Conservation (phyloP, 2,329 filamentous ascomycete species). For the Phyllosticta citrichinensis region DNA sequence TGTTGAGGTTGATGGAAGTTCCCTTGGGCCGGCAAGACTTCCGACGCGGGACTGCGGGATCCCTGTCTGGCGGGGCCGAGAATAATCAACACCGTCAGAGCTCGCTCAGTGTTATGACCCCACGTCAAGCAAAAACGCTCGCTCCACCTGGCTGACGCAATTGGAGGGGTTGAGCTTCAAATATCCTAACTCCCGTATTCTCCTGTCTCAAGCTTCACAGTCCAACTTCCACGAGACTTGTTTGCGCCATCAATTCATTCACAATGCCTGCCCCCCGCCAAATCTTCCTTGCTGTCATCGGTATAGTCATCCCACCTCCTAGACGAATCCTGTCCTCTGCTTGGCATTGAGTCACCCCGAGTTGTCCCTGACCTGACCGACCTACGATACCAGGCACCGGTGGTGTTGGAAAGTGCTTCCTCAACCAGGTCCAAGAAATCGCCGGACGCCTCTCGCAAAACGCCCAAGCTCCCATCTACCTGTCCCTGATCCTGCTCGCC, state of each 20-base stretch:
- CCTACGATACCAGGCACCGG: slow-evolving; percentile 57
- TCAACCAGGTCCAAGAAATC: slow-evolving; percentile 66
- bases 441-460: slow-evolving; percentile 46
- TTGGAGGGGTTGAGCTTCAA: background rate
- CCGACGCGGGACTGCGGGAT: background rate
- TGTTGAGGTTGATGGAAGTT: background rate
- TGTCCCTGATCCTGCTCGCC: slow-evolving; percentile 75
- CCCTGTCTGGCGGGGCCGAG: slow-evolving; percentile 6
- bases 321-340: background rate
- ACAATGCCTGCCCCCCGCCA: slow-evolving; percentile 34
- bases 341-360: background rate
- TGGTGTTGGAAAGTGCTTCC: slow-evolving; percentile 86
- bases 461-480: slow-evolving; percentile 51
- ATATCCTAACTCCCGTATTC: background rate
- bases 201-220: background rate
- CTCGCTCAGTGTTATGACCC: slow-evolving; percentile 1
- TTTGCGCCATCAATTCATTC: slow-evolving; percentile 7
- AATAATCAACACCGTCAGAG: slow-evolving; percentile 2
- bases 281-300: slow-evolving; percentile 40
- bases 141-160: slow-evolving; percentile 5
- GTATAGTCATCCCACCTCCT: slow-evolving; percentile 16
- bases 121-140: background rate
- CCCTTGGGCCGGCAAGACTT: background rate
- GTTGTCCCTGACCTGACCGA: background rate
- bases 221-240: background rate